Evolutionary conservation across 2,329 filamentous ascomycete genomes (phyloP).

Genomic region (Zymoseptoria ardabiliae): DNA sequence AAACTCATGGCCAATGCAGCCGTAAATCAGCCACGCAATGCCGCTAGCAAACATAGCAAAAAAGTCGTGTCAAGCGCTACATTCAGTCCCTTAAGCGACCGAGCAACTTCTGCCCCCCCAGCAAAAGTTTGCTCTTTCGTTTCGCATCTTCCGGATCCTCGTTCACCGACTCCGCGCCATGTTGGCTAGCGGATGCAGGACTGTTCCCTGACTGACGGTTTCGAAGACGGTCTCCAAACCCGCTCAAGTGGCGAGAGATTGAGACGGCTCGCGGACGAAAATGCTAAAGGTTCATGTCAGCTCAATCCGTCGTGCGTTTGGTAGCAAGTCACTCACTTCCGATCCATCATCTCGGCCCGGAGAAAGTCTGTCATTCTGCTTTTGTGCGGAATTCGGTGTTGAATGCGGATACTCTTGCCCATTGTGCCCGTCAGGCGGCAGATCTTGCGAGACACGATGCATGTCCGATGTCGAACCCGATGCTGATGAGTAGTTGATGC

Average conservation of each 20-base stretch:
- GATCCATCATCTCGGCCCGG: background rate
- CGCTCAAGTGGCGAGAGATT: conserved; percentile 24
- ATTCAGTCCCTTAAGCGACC: conserved; percentile 29
- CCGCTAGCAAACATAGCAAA: background rate
- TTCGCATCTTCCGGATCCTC: conserved; percentile 30
- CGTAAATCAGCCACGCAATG: background rate
- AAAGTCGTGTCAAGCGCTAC: background rate
- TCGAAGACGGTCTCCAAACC: conserved; percentile 25
- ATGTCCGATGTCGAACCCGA: conserved; percentile 16
- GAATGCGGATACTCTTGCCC: background rate
- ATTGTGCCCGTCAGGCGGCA: background rate
- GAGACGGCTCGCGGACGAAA: conserved; percentile 17
- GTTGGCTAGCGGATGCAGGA: background rate
- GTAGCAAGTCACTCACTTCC: background rate
- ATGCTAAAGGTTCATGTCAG: background rate
- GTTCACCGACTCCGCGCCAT: conserved; percentile 1
- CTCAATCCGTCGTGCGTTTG: background rate
- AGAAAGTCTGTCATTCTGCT: background rate
- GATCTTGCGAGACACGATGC: conserved; percentile 4
- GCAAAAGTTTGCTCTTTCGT: conserved; percentile 34
- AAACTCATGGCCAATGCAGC: background rate
- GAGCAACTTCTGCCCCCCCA: conserved; percentile 38
- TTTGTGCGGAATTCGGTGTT: background rate
- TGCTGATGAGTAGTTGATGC: conserved; percentile 15
- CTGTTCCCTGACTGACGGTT: conserved; percentile 9